Conservation (phyloP, 495 filamentous ascomycete genomes). For the Penicillium steckii region DNA sequence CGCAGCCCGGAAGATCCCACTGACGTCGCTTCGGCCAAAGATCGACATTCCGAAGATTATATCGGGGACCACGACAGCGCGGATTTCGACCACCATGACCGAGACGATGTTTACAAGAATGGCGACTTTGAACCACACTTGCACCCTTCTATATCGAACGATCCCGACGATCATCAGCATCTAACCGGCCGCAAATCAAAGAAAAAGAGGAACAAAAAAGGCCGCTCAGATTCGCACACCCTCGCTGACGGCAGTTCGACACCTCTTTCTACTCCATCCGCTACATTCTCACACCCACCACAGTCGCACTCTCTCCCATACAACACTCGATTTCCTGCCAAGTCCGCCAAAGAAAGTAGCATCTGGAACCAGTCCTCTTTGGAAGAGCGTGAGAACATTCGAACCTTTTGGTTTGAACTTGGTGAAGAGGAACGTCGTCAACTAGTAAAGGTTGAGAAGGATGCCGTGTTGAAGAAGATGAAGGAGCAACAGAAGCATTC, state of each 20-base stretch:
- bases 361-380: conserved; percentile 96
- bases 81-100: conserved; percentile 15
- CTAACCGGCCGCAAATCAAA: conserved; percentile 36
- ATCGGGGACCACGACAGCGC: conserved; percentile 28
- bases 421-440: conserved; percentile 92
- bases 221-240: conserved; percentile 34
- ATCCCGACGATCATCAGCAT: conserved; percentile 14
- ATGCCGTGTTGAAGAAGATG: conserved; percentile 98
- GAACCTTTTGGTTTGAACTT: conserved; percentile 97
- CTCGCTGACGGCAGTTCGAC: conserved; percentile 39
- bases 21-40: conserved; percentile 20
- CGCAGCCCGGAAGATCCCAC: conserved; percentile 22
- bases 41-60: conserved; percentile 31
- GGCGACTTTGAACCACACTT: conserved; percentile 10
- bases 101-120: conserved; percentile 19
- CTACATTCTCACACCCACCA: conserved; percentile 41
- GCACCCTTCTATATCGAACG: conserved; percentile 11
- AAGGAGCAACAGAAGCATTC: conserved; percentile 99
- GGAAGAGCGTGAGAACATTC: conserved; percentile 94
- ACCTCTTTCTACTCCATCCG: conserved; percentile 41
- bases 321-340: conserved; percentile 29
- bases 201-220: conserved; percentile 49
- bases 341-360: conserved; percentile 61
- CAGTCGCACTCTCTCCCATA: conserved; percentile 30
- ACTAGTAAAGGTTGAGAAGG: conserved; percentile 96